These are phyloP conservation scores for Vigna nakashimae DNA, from an alignment of 306 rosid genomes.

Conservation along the genomic window DNA sequence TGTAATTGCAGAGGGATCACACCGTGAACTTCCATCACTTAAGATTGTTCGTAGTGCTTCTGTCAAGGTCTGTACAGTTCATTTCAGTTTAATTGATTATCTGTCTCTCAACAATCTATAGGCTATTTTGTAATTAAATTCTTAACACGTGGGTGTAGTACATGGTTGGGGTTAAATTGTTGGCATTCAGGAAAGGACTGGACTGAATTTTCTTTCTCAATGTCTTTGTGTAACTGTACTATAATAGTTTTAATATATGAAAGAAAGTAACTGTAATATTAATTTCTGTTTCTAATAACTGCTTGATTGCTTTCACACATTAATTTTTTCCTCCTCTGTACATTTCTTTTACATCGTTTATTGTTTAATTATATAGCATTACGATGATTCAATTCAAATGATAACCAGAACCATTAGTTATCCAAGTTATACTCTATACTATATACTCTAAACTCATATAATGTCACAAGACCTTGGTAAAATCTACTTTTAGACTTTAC, in stretches of 20 bases:
- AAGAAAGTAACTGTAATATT: not conserved
- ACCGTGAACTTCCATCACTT: constrained; percentile 92
- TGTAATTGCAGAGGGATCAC: constrained; percentile 82
- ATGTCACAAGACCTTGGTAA: not conserved
- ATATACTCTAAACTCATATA: not conserved
- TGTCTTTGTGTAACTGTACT: not conserved
- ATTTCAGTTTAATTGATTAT: constrained; percentile 32
- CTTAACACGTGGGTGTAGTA: not conserved
- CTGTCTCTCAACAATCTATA: not conserved
- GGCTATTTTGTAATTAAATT: constrained; percentile 9
- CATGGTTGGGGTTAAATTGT: not conserved
- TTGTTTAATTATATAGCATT: not conserved
- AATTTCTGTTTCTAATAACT: not conserved
- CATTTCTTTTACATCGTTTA: not conserved
- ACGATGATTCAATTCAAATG: not conserved
- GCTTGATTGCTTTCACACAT: not conserved
- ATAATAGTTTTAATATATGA: not conserved
- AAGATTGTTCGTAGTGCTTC: constrained; percentile 76
- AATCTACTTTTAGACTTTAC: constrained; percentile 10
- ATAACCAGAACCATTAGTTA: not conserved
- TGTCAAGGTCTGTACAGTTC: constrained; percentile 55
- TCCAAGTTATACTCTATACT: not conserved
- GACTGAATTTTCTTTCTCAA: constrained; percentile 19
- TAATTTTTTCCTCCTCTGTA: not conserved
- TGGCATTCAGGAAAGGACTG: constrained; percentile 4